Conservation (phyloP, 306 rosid genomes). For the Castanea mollissima region DNA sequence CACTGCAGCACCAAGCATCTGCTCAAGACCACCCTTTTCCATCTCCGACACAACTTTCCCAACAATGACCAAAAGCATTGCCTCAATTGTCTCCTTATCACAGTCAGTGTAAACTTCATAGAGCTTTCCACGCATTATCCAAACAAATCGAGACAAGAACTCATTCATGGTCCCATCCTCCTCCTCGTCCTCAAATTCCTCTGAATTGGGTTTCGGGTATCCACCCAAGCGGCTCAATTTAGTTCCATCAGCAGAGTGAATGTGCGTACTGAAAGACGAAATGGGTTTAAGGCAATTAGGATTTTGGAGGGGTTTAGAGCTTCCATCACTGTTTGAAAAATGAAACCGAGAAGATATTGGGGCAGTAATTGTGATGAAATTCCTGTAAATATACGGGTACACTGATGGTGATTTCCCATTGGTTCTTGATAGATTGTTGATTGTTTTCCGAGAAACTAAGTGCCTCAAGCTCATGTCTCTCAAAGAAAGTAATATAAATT, state of each 20-base stretch:
- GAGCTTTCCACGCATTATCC: constrained; percentile 68
- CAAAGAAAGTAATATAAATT: neutral
- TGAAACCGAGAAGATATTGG: constrained; percentile 19
- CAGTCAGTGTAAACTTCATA: constrained; percentile 41
- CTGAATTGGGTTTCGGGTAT: constrained; percentile 8
- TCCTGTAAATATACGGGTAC: neutral
- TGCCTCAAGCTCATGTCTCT: constrained; percentile 47
- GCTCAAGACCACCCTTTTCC: constrained; percentile 49
- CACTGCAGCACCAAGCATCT: constrained; percentile 17
- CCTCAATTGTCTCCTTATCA: constrained; percentile 57
- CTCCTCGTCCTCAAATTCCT: constrained; percentile 23
- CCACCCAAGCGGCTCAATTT: constrained; percentile 18
- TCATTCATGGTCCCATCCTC: constrained; percentile 56
- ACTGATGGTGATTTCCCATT: constrained; percentile 25
- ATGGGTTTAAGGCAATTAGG: constrained; percentile 4
- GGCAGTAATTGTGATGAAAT: constrained; percentile 2
- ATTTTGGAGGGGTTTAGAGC: constrained; percentile 15
- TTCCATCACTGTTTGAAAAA: neutral
- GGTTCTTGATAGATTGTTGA: constrained; percentile 31
- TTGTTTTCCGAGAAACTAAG: constrained; percentile 30
- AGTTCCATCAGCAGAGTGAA: constrained; percentile 34
- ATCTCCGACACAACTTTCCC: constrained; percentile 58
- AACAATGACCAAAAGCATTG: constrained; percentile 63
- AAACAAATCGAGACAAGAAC: constrained; percentile 73
- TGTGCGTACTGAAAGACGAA: constrained; percentile 8